Conservation (phyloP, 768 basidiomycete species). For the Russula olivacea region DNA sequence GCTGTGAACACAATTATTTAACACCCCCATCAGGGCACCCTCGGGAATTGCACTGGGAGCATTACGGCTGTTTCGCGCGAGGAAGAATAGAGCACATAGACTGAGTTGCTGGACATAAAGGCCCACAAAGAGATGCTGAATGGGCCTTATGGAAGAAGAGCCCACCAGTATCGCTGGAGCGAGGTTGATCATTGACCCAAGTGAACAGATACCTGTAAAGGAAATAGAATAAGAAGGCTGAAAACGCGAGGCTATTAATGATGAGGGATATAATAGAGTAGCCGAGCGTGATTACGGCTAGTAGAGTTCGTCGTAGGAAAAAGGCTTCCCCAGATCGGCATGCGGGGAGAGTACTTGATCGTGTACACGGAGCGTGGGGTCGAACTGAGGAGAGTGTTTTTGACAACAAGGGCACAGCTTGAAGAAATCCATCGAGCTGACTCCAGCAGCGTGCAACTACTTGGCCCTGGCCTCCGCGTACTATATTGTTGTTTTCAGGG, state of each 20-base stretch:
- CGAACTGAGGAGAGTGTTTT: conserved; percentile 77
- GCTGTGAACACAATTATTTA: conserved; percentile 83
- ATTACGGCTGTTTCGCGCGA: conserved; percentile 51
- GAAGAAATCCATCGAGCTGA: conserved; percentile 83
- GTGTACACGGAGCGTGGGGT: conserved; percentile 81
- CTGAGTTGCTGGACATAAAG: conserved; percentile 88
- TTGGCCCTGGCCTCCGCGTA: too few relatives aligned
- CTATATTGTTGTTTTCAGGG: too few relatives aligned
- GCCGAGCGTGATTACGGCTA: conserved; percentile 73
- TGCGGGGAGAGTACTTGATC: conserved; percentile 71
- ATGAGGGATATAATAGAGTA: conserved; percentile 90
- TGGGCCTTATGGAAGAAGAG: conserved; percentile 91
- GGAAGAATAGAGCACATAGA: conserved; percentile 85
- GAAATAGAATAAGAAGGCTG: conserved; percentile 79
- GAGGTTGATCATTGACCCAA: conserved; percentile 61
- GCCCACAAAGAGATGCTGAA: conserved; percentile 90
- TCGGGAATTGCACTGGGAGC: conserved; percentile 60
- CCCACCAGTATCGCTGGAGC: conserved; percentile 76
- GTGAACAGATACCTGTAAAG: conserved; percentile 56
- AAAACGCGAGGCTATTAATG: conserved; percentile 83
- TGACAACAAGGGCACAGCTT: conserved; percentile 75
- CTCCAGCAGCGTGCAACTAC: too few relatives aligned
- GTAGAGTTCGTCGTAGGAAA: conserved; percentile 68
- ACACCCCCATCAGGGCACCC: conserved; percentile 77
- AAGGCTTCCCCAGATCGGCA: conserved; percentile 68